Evolutionary conservation across 192 early-diverging fungal genomes (phyloP).

Genomic region (Mortierella alpina): DNA sequence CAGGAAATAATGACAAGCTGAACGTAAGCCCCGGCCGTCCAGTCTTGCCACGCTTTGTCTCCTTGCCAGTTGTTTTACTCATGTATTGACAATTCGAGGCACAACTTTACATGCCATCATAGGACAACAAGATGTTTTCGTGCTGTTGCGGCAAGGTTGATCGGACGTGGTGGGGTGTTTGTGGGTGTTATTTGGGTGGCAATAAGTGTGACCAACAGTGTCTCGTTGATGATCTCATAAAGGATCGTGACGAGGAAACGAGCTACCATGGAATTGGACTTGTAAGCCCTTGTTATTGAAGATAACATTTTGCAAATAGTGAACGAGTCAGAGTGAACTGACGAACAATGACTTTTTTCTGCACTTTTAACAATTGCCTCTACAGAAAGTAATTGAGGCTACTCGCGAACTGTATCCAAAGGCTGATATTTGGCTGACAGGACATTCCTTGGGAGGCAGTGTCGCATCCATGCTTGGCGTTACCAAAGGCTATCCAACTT

Average conservation of each 20-base stretch:
- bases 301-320: not conserved
- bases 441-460: conserved; percentile 83
- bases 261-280: conserved; percentile 61
- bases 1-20: conserved; percentile 76
- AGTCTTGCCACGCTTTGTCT: not conserved
- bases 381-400: conserved; percentile 74
- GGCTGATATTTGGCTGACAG: conserved; percentile 80
- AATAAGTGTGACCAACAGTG: conserved; percentile 69
- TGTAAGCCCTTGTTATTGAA: conserved; percentile 18
- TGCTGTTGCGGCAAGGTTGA: conserved; percentile 94
- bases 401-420: conserved; percentile 70
- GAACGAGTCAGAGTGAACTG: too few relatives aligned
- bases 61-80: not conserved
- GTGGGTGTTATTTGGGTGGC: conserved; percentile 78
- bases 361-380: not conserved
- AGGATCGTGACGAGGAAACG: conserved; percentile 58
- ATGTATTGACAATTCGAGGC: not conserved
- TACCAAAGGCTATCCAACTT: conserved; percentile 80
- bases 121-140: conserved; percentile 94
- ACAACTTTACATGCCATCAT: not conserved
- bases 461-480: conserved; percentile 76
- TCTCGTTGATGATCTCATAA: conserved; percentile 52
- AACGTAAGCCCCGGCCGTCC: conserved; percentile 56
- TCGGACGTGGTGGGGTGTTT: conserved; percentile 85
- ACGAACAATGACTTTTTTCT: not conserved